Conservation (phyloP, 257 asterid species). For the Solanum lignicaule region DNA sequence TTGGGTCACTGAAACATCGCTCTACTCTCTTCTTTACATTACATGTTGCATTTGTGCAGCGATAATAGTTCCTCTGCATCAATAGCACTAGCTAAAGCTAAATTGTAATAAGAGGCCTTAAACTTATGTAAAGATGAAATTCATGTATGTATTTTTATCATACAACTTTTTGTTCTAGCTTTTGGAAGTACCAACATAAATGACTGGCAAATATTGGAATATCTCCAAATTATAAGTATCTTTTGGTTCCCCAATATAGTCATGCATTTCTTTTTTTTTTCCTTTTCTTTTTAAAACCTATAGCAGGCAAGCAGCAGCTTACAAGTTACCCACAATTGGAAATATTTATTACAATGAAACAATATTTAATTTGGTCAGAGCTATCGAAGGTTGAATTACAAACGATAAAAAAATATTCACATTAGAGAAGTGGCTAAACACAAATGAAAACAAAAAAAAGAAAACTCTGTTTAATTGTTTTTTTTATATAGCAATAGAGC, state of each 20-base stretch:
- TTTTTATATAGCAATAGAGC: neutral
- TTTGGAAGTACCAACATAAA: neutral
- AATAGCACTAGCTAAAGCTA: neutral
- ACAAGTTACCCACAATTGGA: neutral
- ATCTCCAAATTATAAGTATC: neutral
- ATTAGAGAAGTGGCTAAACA: neutral
- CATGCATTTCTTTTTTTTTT: neutral
- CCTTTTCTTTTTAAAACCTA: neutral
- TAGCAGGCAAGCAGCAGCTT: neutral
- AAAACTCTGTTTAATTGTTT: neutral
- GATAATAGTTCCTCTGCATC: constrained; percentile 70
- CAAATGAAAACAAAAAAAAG: neutral
- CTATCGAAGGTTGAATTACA: neutral
- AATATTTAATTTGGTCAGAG: neutral
- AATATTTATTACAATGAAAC: neutral
- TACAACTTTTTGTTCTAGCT: neutral
- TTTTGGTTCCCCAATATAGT: neutral
- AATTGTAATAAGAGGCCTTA: neutral
- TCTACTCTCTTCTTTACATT: constrained; percentile 80
- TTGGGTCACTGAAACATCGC: constrained; percentile 45
- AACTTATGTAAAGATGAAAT: neutral
- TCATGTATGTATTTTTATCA: neutral
- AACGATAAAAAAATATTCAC: neutral
- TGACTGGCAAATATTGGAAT: neutral
- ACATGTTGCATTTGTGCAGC: constrained; percentile 66